Evolutionary conservation across 2,329 filamentous ascomycete genomes (phyloP).

Genomic region (Kalmusia sp.): DNA sequence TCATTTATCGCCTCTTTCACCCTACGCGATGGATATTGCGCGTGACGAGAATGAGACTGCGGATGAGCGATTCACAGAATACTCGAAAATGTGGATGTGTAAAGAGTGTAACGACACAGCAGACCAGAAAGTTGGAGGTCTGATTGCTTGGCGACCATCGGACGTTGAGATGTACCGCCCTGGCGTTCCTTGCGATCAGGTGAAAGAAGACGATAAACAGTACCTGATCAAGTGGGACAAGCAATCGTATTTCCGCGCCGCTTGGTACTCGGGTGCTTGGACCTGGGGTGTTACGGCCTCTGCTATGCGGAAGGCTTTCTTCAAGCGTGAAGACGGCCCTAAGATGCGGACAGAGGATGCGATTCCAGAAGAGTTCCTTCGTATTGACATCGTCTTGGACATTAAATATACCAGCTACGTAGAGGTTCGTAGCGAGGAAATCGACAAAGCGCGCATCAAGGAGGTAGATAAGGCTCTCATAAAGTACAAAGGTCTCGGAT

Average conservation of each 20-base stretch:
- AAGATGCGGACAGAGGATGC: slow-evolving; percentile 78
- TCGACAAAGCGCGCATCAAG: slow-evolving; percentile 74
- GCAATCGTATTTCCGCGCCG: slow-evolving; percentile 80
- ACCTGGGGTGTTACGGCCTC: slow-evolving; percentile 73
- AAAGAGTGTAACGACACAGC: slow-evolving; percentile 72
- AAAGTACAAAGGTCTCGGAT: slow-evolving; percentile 91
- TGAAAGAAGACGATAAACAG: slow-evolving; percentile 82
- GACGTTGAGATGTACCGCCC: slow-evolving; percentile 63
- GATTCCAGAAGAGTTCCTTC: slow-evolving; percentile 84
- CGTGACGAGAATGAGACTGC: slow-evolving; percentile 59
- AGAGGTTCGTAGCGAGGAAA: slow-evolving; percentile 67
- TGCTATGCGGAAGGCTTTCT: slow-evolving; percentile 76
- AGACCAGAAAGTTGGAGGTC: slow-evolving; percentile 70
- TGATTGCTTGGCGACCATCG: slow-evolving; percentile 87
- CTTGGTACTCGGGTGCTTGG: slow-evolving; percentile 91
- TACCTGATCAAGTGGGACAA: slow-evolving; percentile 90
- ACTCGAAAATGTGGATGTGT: slow-evolving; percentile 79
- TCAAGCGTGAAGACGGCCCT: slow-evolving; percentile 72
- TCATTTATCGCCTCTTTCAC: slow-evolving; percentile 70
- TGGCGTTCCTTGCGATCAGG: slow-evolving; percentile 60
- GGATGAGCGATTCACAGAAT: slow-evolving; percentile 72
- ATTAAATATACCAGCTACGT: slow-evolving; percentile 71
- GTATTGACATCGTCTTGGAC: slow-evolving; percentile 87
- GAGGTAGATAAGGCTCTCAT: slow-evolving; percentile 78
- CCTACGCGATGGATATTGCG: slow-evolving; percentile 52